Conservation (phyloP, 805 yeast genomes). For the Sugiyamaella valdiviana region DNA sequence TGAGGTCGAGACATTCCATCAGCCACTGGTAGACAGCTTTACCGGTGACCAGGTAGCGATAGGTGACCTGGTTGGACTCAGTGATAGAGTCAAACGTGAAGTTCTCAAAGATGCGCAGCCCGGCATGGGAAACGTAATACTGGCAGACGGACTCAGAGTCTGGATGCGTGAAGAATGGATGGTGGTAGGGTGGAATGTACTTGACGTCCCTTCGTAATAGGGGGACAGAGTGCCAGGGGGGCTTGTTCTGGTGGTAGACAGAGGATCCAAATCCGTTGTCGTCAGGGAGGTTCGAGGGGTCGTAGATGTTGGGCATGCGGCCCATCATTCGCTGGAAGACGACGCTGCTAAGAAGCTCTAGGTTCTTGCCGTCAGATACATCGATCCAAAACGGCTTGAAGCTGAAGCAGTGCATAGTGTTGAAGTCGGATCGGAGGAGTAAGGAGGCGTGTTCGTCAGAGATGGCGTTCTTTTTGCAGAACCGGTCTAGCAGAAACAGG, state of each 20-base stretch:
- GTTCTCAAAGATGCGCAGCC: constrained; percentile 53
- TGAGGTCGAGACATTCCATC: constrained; percentile 77
- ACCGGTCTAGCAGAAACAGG: constrained; percentile 57
- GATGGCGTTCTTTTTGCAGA: constrained; percentile 53
- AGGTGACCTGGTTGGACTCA: constrained; percentile 2
- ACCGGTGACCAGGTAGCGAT: constrained; percentile 58
- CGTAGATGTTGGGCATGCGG: constrained; percentile 61
- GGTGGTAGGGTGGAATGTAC: constrained; percentile 51
- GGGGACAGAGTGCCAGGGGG: neutral
- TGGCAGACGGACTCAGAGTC: constrained; percentile 78
- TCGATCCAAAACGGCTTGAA: neutral
- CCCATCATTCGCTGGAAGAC: constrained; percentile 64
- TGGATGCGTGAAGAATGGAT: constrained; percentile 78
- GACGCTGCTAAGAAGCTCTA: constrained; percentile 54
- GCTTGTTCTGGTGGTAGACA: neutral
- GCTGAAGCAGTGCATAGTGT: constrained; percentile 61
- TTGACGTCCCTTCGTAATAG: neutral
- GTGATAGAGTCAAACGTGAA: constrained; percentile 28
- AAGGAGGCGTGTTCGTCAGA: constrained; percentile 36
- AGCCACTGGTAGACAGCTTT: constrained; percentile 82
- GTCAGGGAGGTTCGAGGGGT: constrained; percentile 46
- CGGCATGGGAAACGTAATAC: constrained; percentile 62
- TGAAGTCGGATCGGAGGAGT: constrained; percentile 51
- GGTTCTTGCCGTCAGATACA: constrained; percentile 25
- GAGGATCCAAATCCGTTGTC: constrained; percentile 24